phyloP scores from a whole-genome alignment of 164 flowering plant species.

The Euptelea pleiosperma region DNA sequence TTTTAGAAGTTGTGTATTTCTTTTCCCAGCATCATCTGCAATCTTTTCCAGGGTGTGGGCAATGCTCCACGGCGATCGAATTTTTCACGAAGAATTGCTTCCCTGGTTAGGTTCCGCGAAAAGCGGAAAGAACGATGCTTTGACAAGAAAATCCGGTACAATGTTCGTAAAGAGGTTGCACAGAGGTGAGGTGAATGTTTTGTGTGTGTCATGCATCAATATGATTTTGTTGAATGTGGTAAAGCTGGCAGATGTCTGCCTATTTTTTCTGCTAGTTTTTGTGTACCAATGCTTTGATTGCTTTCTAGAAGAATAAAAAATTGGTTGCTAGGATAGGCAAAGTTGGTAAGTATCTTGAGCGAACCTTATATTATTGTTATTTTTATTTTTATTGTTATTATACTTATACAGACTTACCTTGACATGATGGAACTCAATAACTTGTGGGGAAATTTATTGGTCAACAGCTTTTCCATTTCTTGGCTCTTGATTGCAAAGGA shows the following conservation, averaged over 20 bases:
- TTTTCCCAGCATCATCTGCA: constrained; percentile 1
- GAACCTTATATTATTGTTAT: no score
- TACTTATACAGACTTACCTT: no score
- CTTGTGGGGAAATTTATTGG: no score
- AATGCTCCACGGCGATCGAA: constrained; percentile 44
- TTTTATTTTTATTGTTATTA: no score
- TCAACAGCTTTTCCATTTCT: no score
- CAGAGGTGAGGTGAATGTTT: constrained; percentile 39
- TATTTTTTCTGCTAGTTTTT: not conserved
- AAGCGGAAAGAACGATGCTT: constrained; percentile 76
- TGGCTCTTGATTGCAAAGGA: no score
- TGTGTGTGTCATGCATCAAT: no score
- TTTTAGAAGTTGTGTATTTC: not conserved
- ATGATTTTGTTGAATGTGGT: not conserved
- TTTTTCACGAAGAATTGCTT: constrained; percentile 57
- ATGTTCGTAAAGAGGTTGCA: constrained; percentile 72
- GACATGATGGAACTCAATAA: no score
- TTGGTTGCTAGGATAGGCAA: no score
- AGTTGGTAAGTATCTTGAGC: no score
- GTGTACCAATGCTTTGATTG: not conserved
- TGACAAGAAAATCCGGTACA: constrained; percentile 74
- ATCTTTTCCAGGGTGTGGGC: constrained; percentile 29
- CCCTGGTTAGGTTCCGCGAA: constrained; percentile 66
- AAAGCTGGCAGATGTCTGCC: not conserved
- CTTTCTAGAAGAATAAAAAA: no score